Conservation (phyloP, 2,329 filamentous ascomycete species). For the Xylogone sp. region DNA sequence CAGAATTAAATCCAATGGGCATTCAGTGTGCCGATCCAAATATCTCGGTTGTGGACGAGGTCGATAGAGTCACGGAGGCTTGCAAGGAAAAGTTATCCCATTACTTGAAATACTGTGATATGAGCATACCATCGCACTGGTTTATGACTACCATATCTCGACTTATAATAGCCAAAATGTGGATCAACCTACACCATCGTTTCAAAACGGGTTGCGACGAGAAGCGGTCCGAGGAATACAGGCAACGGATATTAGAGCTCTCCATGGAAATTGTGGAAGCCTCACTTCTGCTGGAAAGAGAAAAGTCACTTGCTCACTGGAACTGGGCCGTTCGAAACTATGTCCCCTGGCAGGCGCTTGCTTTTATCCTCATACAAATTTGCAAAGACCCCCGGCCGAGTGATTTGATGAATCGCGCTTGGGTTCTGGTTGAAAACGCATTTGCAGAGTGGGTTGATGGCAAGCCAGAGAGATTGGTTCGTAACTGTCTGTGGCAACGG, state of each 20-base stretch:
- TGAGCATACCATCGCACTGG: background rate
- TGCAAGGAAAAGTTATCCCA: background rate
- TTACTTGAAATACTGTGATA: slow-evolving; percentile 1
- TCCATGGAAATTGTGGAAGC: background rate
- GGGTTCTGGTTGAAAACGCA: background rate
- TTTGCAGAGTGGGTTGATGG: background rate
- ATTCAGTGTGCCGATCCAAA: background rate
- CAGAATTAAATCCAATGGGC: background rate
- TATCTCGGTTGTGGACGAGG: background rate
- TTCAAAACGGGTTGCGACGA: background rate
- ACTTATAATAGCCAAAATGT: background rate
- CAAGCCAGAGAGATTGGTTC: too few species aligned
- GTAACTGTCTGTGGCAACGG: too few species aligned
- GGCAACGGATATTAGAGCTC: background rate
- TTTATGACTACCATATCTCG: background rate
- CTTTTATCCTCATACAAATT: background rate
- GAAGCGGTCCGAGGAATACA: background rate
- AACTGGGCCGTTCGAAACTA: background rate
- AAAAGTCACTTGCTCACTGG: background rate
- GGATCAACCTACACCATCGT: background rate
- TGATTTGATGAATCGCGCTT: background rate
- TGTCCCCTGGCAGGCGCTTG: background rate
- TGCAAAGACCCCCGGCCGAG: background rate
- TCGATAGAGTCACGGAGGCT: background rate
- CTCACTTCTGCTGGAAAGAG: background rate